Conservation (phyloP, 2,329 filamentous ascomycete genomes). For the Chaetomiaceae sp. region DNA sequence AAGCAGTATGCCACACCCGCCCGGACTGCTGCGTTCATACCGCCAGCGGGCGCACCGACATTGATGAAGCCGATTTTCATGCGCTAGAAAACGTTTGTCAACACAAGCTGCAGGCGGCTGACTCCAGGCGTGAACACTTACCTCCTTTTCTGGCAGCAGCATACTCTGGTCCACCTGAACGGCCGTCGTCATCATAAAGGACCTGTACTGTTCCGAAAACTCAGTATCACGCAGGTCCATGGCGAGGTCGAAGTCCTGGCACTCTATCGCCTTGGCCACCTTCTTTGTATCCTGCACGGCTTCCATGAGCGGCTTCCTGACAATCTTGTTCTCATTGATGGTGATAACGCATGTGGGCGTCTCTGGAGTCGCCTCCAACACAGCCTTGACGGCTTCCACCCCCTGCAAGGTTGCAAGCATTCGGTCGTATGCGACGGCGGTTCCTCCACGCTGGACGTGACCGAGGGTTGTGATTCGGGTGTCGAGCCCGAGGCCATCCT, state of each 20-base stretch:
- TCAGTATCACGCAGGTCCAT: slow-evolving; percentile 89
- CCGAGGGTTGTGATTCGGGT: slow-evolving; percentile 93
- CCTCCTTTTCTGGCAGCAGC: slow-evolving; percentile 66
- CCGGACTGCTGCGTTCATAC: slow-evolving; percentile 95
- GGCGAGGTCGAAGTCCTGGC: slow-evolving; percentile 79
- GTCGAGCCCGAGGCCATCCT: slow-evolving; percentile 73
- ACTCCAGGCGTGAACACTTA: slow-evolving; percentile 35
- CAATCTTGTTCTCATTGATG: slow-evolving; percentile 97
- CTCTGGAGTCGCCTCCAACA: slow-evolving; percentile 82
- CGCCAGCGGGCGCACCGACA: slow-evolving; percentile 91
- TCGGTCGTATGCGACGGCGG: slow-evolving; percentile 88
- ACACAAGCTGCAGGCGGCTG: slow-evolving; percentile 1
- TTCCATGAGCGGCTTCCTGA: slow-evolving; percentile 81
- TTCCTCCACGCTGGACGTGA: slow-evolving; percentile 93
- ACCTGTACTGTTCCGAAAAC: slow-evolving; percentile 86
- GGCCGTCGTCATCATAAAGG: slow-evolving; percentile 86
- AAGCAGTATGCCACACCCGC: slow-evolving; percentile 91
- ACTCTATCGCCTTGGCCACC: slow-evolving; percentile 75
- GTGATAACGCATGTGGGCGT: slow-evolving; percentile 93
- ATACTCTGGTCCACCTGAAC: slow-evolving; percentile 65
- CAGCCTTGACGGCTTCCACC: slow-evolving; percentile 88
- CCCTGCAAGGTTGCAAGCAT: slow-evolving; percentile 91
- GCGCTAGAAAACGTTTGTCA: slow-evolving; percentile 49
- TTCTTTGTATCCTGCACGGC: slow-evolving; percentile 83
- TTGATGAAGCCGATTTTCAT: slow-evolving; percentile 96